Evolutionary conservation across 768 basidiomycete genomes (phyloP).

Genomic region (Podaxis mareebaensis): DNA sequence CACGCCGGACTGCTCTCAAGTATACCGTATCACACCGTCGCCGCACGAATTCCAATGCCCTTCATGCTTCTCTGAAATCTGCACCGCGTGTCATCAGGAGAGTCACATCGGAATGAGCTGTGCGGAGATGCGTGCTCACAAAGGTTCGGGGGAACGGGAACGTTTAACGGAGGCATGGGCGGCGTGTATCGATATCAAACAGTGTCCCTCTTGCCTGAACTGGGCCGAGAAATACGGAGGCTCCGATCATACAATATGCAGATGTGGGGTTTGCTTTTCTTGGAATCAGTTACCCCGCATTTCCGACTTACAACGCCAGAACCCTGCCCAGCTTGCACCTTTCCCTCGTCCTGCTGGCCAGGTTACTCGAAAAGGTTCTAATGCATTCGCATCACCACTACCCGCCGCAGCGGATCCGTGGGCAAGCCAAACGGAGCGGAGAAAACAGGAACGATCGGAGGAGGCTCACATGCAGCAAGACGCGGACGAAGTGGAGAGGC

Average conservation of each 20-base stretch:
- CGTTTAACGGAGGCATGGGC: background rate
- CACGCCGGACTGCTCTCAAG: constrained; percentile 70
- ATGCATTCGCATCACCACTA: background rate
- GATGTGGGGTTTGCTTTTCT: background rate
- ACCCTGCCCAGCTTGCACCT: background rate
- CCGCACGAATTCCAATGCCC: constrained; percentile 43
- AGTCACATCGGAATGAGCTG: constrained; percentile 55
- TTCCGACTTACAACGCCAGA: background rate
- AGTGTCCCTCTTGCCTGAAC: background rate
- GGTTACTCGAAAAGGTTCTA: background rate
- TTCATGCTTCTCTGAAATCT: constrained; percentile 50
- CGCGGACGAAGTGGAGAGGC: background rate
- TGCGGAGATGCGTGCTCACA: constrained; percentile 32
- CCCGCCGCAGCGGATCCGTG: no score
- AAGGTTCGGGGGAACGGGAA: constrained; percentile 18
- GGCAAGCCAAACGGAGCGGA: background rate
- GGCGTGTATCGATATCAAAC: background rate
- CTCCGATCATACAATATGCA: background rate
- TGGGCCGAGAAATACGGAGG: background rate
- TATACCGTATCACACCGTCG: constrained; percentile 46
- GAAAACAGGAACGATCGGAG: background rate
- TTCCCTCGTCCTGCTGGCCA: background rate
- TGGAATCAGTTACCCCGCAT: background rate
- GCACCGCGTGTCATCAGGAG: constrained; percentile 48
- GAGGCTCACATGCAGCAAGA: no score